A percentile compares a stretch with the other conserved stretches of the same genome.
Evolutionary conservation across 2,329 filamentous ascomycete genomes (phyloP).

Genomic region (Emmonsia crescens): DNA sequence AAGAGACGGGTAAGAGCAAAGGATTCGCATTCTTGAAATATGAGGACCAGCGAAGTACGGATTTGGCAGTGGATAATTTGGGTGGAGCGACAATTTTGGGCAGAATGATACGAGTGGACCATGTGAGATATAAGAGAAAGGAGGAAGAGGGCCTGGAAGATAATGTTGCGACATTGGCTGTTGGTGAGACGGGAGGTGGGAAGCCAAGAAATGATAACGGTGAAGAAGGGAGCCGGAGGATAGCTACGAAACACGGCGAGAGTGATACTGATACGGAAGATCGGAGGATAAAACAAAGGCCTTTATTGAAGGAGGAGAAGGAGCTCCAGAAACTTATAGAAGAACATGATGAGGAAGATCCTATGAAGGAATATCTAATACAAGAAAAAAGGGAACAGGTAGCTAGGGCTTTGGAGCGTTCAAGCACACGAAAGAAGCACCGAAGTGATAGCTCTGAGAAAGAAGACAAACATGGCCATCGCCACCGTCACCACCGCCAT

Average conservation of each 20-base stretch:
- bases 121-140: conserved; percentile 78
- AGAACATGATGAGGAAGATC: conserved; percentile 88
- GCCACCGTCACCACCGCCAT: conserved; percentile 39
- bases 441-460: conserved; percentile 32
- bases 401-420: conserved; percentile 52
- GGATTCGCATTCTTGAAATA: conserved; percentile 97
- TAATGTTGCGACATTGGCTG: conserved; percentile 38
- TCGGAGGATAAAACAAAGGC: conserved; percentile 39
- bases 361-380: conserved; percentile 87
- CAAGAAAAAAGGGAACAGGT: conserved; percentile 88
- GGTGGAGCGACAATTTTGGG: conserved; percentile 76
- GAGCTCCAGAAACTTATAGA: conserved; percentile 65
- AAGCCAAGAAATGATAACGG: conserved; percentile 20
- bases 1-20: conserved; percentile 87
- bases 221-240: conserved; percentile 27
- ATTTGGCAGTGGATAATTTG: conserved; percentile 91
- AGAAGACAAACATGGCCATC: conserved; percentile 30
- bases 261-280: conserved; percentile 41
- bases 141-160: conserved; percentile 53
- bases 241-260: conserved; percentile 23
- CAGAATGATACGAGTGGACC: conserved; percentile 74
- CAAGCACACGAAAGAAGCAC: conserved; percentile 20
- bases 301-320: conserved; percentile 66
- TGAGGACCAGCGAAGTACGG: conserved; percentile 91
- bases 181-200: conserved; percentile 35